A percentile compares a stretch with the other conserved stretches of the same genome.
Conservation (phyloP, 2,329 filamentous ascomycete species). For the Venturia effusa region DNA sequence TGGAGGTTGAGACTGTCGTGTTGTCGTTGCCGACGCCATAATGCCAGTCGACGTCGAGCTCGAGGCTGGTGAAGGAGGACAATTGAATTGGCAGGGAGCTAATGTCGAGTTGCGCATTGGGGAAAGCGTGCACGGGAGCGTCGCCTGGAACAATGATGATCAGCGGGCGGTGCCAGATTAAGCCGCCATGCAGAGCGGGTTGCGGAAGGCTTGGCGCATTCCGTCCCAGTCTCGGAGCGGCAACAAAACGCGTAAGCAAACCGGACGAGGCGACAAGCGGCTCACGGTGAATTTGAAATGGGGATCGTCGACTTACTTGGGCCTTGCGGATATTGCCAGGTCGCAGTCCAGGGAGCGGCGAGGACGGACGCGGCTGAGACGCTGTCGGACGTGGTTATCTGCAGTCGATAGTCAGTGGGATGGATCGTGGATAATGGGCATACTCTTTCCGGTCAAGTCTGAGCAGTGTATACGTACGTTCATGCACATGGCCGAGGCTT, state of each 20-base stretch:
- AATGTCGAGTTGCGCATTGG: conserved; percentile 40
- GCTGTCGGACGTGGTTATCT: conserved; percentile 31
- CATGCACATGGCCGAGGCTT: conserved; percentile 35
- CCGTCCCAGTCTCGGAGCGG: neutral
- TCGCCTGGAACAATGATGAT: conserved; percentile 1
- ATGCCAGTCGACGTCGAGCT: conserved; percentile 39
- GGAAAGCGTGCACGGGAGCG: conserved; percentile 43
- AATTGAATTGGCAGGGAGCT: conserved; percentile 34
- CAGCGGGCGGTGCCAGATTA: neutral
- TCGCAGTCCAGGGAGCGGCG: conserved; percentile 40
- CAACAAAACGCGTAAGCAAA: neutral
- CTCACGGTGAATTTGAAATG: too few species aligned
- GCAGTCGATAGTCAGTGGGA: neutral
- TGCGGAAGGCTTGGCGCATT: neutral
- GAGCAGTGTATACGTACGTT: conserved; percentile 33
- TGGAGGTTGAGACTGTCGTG: conserved; percentile 24
- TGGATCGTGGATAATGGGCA: too few species aligned
- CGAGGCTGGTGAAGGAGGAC: conserved; percentile 28
- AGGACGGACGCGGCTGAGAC: conserved; percentile 37
- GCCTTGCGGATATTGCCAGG: conserved; percentile 40
- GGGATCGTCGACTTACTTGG: conserved; percentile 22
- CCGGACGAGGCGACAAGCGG: neutral
- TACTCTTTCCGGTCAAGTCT: neutral
- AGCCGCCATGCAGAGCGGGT: neutral
- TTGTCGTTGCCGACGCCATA: conserved; percentile 37